A percentile compares a stretch with the other conserved stretches of the same genome.
These are phyloP conservation scores for Meyerozyma sp. DNA, from an alignment of 1,139 yeast genomes.

Conservation along the genomic window DNA sequence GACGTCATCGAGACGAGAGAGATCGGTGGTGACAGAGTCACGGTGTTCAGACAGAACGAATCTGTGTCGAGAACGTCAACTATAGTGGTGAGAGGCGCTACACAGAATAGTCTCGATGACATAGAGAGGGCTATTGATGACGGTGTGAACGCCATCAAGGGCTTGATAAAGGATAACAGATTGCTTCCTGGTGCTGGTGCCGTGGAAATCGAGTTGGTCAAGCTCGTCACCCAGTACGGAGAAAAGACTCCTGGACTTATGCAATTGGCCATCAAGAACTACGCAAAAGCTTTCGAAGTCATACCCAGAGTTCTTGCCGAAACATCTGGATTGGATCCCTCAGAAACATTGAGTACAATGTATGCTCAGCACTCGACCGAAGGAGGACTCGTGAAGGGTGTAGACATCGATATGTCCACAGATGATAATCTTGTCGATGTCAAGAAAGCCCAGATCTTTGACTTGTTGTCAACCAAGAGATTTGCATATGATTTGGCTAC, in stretches of 20 bases:
- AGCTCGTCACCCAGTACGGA: constrained; percentile 75
- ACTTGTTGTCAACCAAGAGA: constrained; percentile 72
- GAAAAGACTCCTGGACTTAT: constrained; percentile 90
- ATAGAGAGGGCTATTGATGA: constrained; percentile 96
- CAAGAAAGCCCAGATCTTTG: constrained; percentile 64
- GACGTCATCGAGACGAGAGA: constrained; percentile 89
- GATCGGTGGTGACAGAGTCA: constrained; percentile 97
- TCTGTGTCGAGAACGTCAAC: constrained; percentile 79
- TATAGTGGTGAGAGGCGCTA: constrained; percentile 91
- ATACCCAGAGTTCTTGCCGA: constrained; percentile 91
- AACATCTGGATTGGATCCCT: constrained; percentile 88
- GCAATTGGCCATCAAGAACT: constrained; percentile 90
- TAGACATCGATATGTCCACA: constrained; percentile 15
- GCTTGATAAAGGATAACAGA: constrained; percentile 72
- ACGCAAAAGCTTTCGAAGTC: constrained; percentile 91
- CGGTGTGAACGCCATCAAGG: constrained; percentile 90
- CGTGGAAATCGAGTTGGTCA: constrained; percentile 84
- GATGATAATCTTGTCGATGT: constrained; percentile 50
- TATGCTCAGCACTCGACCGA: constrained; percentile 75
- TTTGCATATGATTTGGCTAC: constrained; percentile 92
- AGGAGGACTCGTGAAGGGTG: constrained; percentile 47
- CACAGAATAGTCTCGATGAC: constrained; percentile 91
- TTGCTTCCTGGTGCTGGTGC: constrained; percentile 97
- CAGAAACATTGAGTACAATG: constrained; percentile 79
- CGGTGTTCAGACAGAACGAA: constrained; percentile 80